Evolutionary conservation across 2,329 filamentous ascomycete genomes (phyloP), one percentile per base, ranked within the genome.

Genomic region (Phialophora verrucosa): DNA sequence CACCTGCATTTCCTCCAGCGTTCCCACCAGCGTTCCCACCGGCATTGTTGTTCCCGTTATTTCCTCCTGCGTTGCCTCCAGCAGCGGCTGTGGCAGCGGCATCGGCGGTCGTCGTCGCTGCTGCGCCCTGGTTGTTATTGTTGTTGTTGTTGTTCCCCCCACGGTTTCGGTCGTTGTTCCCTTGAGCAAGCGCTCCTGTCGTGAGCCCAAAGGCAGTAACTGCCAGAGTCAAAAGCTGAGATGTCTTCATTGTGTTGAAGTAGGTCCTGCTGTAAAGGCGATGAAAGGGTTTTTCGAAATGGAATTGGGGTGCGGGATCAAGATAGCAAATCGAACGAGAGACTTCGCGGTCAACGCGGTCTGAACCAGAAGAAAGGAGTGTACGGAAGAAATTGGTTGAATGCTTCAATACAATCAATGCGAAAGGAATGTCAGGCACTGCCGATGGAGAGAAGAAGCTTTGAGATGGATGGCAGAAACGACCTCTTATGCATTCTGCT

Each of bases 401-500:
- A 62, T 53, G 50, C 38, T 47, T 60, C 44, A 58, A 69, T 57
- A 69, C 63, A 70, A 64, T 56, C 20, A 49, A 58, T 63, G 63
- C 63, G 60, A 70, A 70, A 65, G 64, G 70, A 73, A 74, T 71
- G 69, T 69, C 66, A 66, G 67, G 66, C 65, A 72, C 66, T 68
- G 62, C 64, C 64, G 66, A 69, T 69, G 72, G 63, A 70, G 62
- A 59, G 56, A 68, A 66, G 44, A 56, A 70, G 29, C 47, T 27
- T 31, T 25, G 25, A 38, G 47, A 54, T 42, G 29, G 54, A 56
- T 27, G 64, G 58, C 60, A 67, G 35, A 54, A 62, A 53, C 38
- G 53, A 64, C 27, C 65, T 70, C 68, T 70, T 70, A 70, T 70
- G 68, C 61, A 64, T 62, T 56, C 62, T 42, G 51, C 68, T 70